Percentiles rank a stretch among this genome's conserved stretches.
Conservation (phyloP, 1,284 basidiomycete species). For the Puccinia novopanici region DNA sequence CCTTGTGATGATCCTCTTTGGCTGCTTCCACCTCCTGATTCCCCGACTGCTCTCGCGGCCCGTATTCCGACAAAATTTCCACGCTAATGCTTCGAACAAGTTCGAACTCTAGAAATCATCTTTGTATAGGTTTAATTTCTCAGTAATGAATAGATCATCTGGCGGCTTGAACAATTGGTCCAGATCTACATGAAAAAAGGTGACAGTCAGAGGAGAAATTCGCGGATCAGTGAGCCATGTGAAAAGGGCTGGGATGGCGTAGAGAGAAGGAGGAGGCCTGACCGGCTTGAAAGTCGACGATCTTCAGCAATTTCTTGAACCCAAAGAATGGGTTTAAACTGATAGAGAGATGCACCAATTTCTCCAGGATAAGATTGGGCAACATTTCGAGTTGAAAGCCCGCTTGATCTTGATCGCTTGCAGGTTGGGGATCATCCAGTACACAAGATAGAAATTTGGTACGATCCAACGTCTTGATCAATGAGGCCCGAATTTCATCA, state of each 20-base stretch:
- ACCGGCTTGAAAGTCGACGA: constrained; percentile 9
- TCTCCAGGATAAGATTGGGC: constrained; percentile 20
- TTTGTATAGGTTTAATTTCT: constrained; percentile 40
- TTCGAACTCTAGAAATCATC: constrained; percentile 44
- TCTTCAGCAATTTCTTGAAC: constrained; percentile 32
- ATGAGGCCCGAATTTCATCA: constrained; percentile 26
- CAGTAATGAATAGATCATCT: constrained; percentile 24
- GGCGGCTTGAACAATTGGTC: constrained; percentile 13
- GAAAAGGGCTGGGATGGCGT: neutral
- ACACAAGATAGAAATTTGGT: neutral
- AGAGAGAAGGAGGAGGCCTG: neutral
- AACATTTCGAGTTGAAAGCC: constrained; percentile 26
- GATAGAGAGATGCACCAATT: constrained; percentile 17
- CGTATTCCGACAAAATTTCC: neutral
- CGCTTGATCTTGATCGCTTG: neutral
- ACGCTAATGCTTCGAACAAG: constrained; percentile 13
- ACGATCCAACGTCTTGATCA: constrained; percentile 8
- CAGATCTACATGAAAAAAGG: constrained; percentile 22
- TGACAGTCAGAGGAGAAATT: neutral
- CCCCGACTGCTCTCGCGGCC: neutral
- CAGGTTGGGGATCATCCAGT: neutral
- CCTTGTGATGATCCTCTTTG: neutral
- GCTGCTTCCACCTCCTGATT: neutral
- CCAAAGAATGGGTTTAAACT: constrained; percentile 20
- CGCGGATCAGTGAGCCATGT: neutral